Percentiles rank a stretch among this genome's conserved stretches.
Conservation (phyloP, 2,329 filamentous ascomycete species). For the Penicillium janthinellum region DNA sequence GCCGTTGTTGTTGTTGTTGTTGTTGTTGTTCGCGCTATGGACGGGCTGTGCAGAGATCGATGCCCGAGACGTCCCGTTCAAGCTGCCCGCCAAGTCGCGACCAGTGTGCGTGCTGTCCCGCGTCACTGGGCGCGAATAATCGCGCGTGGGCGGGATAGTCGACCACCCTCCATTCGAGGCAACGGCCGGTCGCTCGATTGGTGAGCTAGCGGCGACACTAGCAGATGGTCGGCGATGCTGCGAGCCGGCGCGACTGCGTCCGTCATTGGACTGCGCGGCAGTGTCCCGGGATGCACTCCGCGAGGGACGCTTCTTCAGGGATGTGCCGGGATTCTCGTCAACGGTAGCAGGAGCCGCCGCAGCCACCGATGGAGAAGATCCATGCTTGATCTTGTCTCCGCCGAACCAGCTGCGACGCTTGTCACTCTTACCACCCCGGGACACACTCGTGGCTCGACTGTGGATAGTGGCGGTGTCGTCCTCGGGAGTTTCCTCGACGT, state of each 20-base stretch:
- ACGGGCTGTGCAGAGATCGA: constrained; percentile 17
- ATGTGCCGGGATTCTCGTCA: not conserved
- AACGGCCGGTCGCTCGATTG: constrained; percentile 19
- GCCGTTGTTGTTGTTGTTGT: constrained; percentile 22
- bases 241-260: constrained; percentile 32
- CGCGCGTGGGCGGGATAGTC: constrained; percentile 37
- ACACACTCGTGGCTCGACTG: constrained; percentile 41
- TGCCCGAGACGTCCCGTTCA: not conserved
- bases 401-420: constrained; percentile 47
- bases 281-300: constrained; percentile 34
- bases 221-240: constrained; percentile 27
- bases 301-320: constrained; percentile 28
- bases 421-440: constrained; percentile 37
- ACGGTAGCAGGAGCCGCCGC: constrained; percentile 25
- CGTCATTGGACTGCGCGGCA: constrained; percentile 31
- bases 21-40: constrained; percentile 32
- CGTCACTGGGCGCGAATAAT: constrained; percentile 39
- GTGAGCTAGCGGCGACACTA: constrained; percentile 16
- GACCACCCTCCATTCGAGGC: constrained; percentile 37
- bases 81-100: constrained; percentile 38
- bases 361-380: constrained; percentile 35
- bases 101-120: constrained; percentile 28
- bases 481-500: constrained; percentile 29
- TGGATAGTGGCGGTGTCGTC: constrained; percentile 42
- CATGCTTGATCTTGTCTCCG: constrained; percentile 36